Evolutionary conservation across 108 stramenopile species (phyloP).

Genomic region (Cyclotella distinguenda): DNA sequence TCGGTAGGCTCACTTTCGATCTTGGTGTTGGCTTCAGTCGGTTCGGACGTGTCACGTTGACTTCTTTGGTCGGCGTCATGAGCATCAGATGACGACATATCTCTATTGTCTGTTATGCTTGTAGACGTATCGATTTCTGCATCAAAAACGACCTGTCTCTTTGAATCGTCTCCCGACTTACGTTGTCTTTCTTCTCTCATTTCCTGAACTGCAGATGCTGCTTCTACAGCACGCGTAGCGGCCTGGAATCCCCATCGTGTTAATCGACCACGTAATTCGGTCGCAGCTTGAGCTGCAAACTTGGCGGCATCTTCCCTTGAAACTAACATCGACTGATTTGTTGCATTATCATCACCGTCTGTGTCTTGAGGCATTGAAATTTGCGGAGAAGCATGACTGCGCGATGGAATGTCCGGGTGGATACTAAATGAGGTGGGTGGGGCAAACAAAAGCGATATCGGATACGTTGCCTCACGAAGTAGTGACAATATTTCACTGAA

Average conservation of each 20-base stretch:
- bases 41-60: too few relatives aligned
- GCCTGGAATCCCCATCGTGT: slow-evolving; percentile 44
- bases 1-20: neutral
- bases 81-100: too few relatives aligned
- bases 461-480: slow-evolving; percentile 14
- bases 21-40: too few relatives aligned
- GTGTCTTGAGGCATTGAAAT: too few relatives aligned
- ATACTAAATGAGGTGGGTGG: neutral
- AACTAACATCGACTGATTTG: slow-evolving; percentile 19
- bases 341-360: neutral
- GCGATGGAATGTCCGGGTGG: too few relatives aligned
- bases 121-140: too few relatives aligned
- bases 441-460: slow-evolving; percentile 19
- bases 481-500: slow-evolving; percentile 24
- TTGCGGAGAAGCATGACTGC: too few relatives aligned
- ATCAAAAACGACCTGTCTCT: too few relatives aligned
- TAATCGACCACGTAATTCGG: slow-evolving; percentile 33
- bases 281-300: slow-evolving; percentile 35
- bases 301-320: slow-evolving; percentile 41
- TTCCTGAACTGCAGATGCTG: slow-evolving; percentile 38
- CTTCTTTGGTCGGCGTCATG: too few relatives aligned
- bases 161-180: slow-evolving; percentile 29
- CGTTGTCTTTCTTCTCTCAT: slow-evolving; percentile 37
- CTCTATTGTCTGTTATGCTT: too few relatives aligned
- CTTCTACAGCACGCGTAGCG: slow-evolving; percentile 35